Base-by-base conservation (phyloP, 257 asterid genomes). In the Penstemon eatonii region DNA sequence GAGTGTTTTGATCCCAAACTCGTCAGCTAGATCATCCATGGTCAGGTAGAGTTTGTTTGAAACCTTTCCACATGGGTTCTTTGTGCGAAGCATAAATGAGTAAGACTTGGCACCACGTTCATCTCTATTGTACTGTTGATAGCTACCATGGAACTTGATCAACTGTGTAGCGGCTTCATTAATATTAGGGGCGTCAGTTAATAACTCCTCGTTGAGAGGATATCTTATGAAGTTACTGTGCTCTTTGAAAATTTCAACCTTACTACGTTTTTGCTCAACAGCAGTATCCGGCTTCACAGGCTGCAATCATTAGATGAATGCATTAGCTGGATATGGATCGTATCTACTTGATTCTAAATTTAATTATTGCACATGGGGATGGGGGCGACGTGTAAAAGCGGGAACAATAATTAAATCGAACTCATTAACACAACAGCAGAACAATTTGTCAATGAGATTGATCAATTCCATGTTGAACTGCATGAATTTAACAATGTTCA, bases 71-170 rank as follows among this genome's bases (percentile, higher is more conserved):
- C 95, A 87, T 8, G 99, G 99, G 79, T 93, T 93, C 86, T 90
- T 93, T 5, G 97, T 88, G 6, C 99, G 95, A 71, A 90, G 97
- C 99, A 93, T 90, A 71, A 90, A 93, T 0, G 99, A 88, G 83
- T 90, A 93, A 19, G 95, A 87, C 75, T 71, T 90, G 8, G 62
- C 42, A 18, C 99, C 92, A 50, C 99, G 99, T 70, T 90, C 97
- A 39, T 93, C 99, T 86, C 99, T 84, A 68, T 93, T 73, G 67
- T 88, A 90, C 78, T 90, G 99, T 69, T 88, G 96, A 71, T 93
- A 93, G 82, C 99, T 93, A 56, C 99, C 99, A 72, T 93, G 99
- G 79, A 93, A 93, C 96, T 93, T 93, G 83, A 93, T 93, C 76
- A 93, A 67, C 67, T 90, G 97, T 60, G 81, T 87, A 39, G 99